Conservation (phyloP, 83 land plant genomes). For the Picea abies region DNA sequence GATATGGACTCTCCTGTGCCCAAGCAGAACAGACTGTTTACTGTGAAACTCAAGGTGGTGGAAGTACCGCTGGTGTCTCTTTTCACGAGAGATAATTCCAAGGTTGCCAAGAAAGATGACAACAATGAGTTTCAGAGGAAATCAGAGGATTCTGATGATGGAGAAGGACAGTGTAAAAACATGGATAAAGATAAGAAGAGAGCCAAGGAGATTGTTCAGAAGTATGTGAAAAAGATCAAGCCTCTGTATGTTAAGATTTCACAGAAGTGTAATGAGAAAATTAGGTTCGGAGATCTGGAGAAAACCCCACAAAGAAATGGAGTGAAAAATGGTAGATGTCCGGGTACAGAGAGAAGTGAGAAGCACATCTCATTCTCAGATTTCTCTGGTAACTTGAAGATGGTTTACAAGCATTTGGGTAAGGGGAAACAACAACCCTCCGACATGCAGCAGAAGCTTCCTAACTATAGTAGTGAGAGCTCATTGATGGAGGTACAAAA, state of each 20-base stretch:
- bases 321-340: neutral
- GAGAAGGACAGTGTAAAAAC: neutral
- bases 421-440: slow-evolving; percentile 23
- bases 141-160: neutral
- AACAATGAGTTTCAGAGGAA: neutral
- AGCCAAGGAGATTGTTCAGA: slow-evolving; percentile 43
- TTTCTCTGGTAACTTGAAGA: slow-evolving; percentile 20
- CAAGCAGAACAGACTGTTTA: slow-evolving; percentile 30
- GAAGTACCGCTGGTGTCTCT: slow-evolving; percentile 59
- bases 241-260: slow-evolving; percentile 55
- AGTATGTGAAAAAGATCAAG: slow-evolving; percentile 55
- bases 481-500: slow-evolving; percentile 67
- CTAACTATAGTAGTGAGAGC: neutral
- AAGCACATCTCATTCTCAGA: neutral
- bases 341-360: neutral
- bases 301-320: neutral
- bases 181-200: slow-evolving; percentile 28
- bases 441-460: neutral
- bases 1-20: neutral
- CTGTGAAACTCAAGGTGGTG: slow-evolving; percentile 61
- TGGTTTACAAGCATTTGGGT: slow-evolving; percentile 19
- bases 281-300: neutral
- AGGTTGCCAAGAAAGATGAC: slow-evolving; percentile 20
- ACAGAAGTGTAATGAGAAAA: slow-evolving; percentile 33
- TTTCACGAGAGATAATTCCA: slow-evolving; percentile 27